Evolutionary conservation across 1,284 basidiomycete genomes (phyloP), one percentile per base, ranked within the genome.

Genomic region (Lentinula novae-zelandiae): DNA sequence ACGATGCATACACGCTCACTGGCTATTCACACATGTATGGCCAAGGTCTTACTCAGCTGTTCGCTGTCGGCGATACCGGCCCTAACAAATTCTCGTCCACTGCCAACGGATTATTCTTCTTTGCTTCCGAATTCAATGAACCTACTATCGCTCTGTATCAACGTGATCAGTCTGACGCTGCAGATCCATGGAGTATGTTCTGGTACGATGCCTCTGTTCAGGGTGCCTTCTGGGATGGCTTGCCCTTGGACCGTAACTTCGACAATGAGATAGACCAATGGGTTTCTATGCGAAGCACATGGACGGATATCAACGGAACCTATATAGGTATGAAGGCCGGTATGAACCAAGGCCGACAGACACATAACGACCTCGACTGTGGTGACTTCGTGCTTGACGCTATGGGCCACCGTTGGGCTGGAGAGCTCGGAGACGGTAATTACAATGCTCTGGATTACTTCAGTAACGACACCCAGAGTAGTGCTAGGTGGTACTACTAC

Each of bases 371-470:
- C 72, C 83, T 98, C 62, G 96, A 98, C 72, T 83, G 82, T 57
- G 96, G 96, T 67, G 93, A 96, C 77, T 98, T 98, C 72, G 94
- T 98, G 53, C 74, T 99, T 50, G 97, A 99, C 72, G 96, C 95
- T 15, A 78, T 98, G 68, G 96, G 96, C 63, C 88, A 90, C 52
- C 91, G 96, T 60, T 99, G 95, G 94, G 93, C 92, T 40, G 97
- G 97, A 63, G 96, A 99, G 71, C 85, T 95, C 54, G 96, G 96
- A 20, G 92, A 88, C 7, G 95, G 84, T 38, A 86, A 98, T 74
- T 98, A 98, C 73, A 76, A 83, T 42, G 82, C 90, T 3, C 69
- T 73, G 5, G 69, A 77, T 36, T 96, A 96, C 78, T 96, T 96
- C 78, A 78, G 73, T 58, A 84, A 72, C 64, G 91, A 92, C 67